Evolutionary conservation across 1,139 yeast genomes (phyloP).

Genomic region (Arxiozyma slooffiae): DNA sequence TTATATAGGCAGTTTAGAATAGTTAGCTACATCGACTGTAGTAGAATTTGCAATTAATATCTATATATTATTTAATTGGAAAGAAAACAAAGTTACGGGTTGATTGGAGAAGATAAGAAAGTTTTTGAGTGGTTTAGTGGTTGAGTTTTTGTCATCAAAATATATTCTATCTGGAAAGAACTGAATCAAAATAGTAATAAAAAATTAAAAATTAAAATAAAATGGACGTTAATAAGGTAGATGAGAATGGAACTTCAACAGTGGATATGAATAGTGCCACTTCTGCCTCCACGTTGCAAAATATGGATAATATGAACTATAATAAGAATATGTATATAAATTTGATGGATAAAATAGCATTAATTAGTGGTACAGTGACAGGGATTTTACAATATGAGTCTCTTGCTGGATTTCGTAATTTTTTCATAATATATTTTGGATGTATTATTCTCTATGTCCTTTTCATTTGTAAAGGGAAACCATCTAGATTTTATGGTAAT

Average conservation of each 20-base stretch:
- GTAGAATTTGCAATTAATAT: no score
- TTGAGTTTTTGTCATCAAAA: background rate
- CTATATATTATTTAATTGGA: background rate
- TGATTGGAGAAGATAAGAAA: no score
- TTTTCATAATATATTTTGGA: conserved; percentile 41
- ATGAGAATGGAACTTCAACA: background rate
- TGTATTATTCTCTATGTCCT: conserved; percentile 32
- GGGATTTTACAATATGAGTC: conserved; percentile 68
- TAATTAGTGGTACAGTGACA: conserved; percentile 59
- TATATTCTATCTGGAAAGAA: background rate
- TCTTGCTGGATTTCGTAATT: conserved; percentile 50
- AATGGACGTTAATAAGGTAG: background rate
- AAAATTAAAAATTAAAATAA: background rate
- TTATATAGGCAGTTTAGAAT: no score
- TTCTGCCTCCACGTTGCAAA: background rate
- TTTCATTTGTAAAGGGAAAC: conserved; percentile 28
- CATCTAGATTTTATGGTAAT: conserved; percentile 40
- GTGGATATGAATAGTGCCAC: conserved; percentile 1
- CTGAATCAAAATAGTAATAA: background rate
- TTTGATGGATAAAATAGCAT: conserved; percentile 55
- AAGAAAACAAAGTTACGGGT: background rate
- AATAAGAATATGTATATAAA: conserved; percentile 37
- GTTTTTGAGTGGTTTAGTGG: background rate
- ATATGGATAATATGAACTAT: conserved; percentile 15
- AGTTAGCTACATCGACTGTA: no score